Evolutionary conservation across 2,329 filamentous ascomycete species (phyloP), one percentile per base, ranked within the genome.

Genomic region (Lojkania enalia): DNA sequence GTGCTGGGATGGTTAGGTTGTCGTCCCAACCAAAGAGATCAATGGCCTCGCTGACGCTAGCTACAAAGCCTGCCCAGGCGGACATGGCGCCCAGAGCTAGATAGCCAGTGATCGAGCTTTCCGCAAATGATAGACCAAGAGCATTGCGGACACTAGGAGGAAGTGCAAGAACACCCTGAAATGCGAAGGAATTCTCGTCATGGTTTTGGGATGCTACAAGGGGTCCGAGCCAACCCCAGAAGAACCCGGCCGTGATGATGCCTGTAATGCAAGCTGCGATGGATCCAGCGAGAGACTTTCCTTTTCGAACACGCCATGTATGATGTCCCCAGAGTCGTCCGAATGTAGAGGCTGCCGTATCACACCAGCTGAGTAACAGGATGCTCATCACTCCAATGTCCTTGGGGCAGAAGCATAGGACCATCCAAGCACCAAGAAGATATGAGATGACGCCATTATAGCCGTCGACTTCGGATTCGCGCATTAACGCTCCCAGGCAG

Each of bases 381-480:
- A 97, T 87, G 49, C 87, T 85, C 77, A 97, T 86, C 37, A 95
- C 86, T 5, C 86, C 90, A 18, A 99, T 81, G 61, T 99, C 94
- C 74, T 97, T 99, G 52, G 91, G 90, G 69, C 95, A 90, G 68
- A 89, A 90, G 56, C 83, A 83, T 55, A 97, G 81, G 13, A 92
- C 90, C 21, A 85, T 79, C 84, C 90, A 96, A 20, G 90, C 86
- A 44, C 94, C 94, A 5, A 96, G 81, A 7, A 99, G 82, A 71
- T 97, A 99, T 77, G 88, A 96, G 55, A 99, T 95, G 57, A 97
- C 92, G 40, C 94, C 94, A 67, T 99, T 99, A 79, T 90, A 99
- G 39, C 90, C 89, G 36, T 85, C 80, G 57, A 92, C 95, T 73
- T 99, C 94, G 54, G 87, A 94, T 75, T 99, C 94, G 42, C 94